Evolutionary conservation across 2,329 filamentous ascomycete species (phyloP).

Genomic region (Beauveria varroae): DNA sequence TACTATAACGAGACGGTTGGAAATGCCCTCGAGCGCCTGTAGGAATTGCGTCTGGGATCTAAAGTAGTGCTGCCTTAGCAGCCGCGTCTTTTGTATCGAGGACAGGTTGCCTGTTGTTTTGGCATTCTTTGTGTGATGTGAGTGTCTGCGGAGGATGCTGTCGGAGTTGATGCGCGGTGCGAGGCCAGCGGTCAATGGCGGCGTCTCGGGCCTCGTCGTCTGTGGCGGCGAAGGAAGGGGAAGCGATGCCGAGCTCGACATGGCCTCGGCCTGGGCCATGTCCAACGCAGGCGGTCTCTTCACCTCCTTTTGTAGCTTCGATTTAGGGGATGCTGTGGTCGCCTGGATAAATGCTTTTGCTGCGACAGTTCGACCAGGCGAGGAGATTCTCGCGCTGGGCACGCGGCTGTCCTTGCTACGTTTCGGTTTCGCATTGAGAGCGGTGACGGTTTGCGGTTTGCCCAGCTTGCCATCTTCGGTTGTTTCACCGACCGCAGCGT

Average conservation of each 20-base stretch:
- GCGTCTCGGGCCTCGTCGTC: conserved; percentile 48
- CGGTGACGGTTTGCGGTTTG: conserved; percentile 61
- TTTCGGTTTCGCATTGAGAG: conserved; percentile 41
- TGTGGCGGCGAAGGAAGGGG: conserved; percentile 52
- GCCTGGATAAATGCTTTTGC: conserved; percentile 10
- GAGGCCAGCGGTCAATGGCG: conserved; percentile 45
- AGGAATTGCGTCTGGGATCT: conserved; percentile 74
- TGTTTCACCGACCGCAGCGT: conserved; percentile 25
- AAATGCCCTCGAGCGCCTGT: conserved; percentile 74
- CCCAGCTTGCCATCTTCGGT: conserved; percentile 45
- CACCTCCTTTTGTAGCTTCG: conserved; percentile 24
- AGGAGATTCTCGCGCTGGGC: conserved; percentile 30
- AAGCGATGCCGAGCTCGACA: conserved; percentile 60
- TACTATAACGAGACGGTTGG: conserved; percentile 73
- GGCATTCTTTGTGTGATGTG: conserved; percentile 50
- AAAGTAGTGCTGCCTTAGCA: conserved; percentile 76
- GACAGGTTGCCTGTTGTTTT: conserved; percentile 56
- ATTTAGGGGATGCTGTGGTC: conserved; percentile 19
- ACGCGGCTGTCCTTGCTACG: conserved; percentile 39
- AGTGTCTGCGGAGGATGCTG: conserved; percentile 48
- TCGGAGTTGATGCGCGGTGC: conserved; percentile 36
- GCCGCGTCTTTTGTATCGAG: conserved; percentile 57
- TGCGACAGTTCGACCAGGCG: conserved; percentile 20
- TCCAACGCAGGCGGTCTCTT: conserved; percentile 45
- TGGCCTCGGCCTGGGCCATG: conserved; percentile 48